phyloP scores from a whole-genome alignment of 352 stramenopile species.

The Pythium phragmitis region DNA sequence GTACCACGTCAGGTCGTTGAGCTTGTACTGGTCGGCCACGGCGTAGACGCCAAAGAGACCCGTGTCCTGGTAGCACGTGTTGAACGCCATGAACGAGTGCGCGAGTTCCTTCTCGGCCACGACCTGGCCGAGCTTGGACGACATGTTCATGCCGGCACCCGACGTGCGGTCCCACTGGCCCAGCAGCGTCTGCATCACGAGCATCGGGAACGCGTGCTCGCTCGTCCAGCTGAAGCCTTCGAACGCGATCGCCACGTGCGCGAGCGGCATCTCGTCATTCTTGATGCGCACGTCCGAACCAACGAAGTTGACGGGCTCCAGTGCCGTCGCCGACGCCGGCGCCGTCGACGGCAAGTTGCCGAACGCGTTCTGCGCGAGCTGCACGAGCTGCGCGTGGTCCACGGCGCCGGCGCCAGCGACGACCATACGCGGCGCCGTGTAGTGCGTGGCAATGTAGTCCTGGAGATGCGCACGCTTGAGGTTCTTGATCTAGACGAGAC shows the following conservation, averaged over 20 bases:
- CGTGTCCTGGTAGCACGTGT: slow-evolving; percentile 99
- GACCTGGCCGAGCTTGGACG: slow-evolving; percentile 95
- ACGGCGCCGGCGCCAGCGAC: slow-evolving; percentile 97
- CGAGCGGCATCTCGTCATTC: slow-evolving; percentile 85
- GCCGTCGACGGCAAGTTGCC: slow-evolving; percentile 88
- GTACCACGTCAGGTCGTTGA: slow-evolving; percentile 95
- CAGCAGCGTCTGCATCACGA: slow-evolving; percentile 96
- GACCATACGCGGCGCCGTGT: slow-evolving; percentile 99
- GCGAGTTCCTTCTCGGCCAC: slow-evolving; percentile 95
- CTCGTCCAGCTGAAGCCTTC: slow-evolving; percentile 98
- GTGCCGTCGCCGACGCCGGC: slow-evolving; percentile 50
- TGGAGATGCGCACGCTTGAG: slow-evolving; percentile 94
- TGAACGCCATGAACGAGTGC: slow-evolving; percentile 99
- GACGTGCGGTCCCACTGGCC: slow-evolving; percentile 92
- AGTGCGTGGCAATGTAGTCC: slow-evolving; percentile 99
- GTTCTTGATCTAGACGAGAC: slow-evolving; percentile 67
- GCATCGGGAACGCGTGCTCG: slow-evolving; percentile 97
- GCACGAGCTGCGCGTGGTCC: slow-evolving; percentile 97
- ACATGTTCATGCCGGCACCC: slow-evolving; percentile 93
- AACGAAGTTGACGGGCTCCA: slow-evolving; percentile 83
- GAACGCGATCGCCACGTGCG: slow-evolving; percentile 97
- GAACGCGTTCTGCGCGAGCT: slow-evolving; percentile 97
- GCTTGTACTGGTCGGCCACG: slow-evolving; percentile 93
- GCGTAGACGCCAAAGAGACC: slow-evolving; percentile 99
- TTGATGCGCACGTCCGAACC: slow-evolving; percentile 92